Percentiles rank a stretch among this genome's conserved stretches.
phyloP scores from a whole-genome alignment of 2,329 filamentous ascomycete genomes.

The Hyphodiscus sp. region DNA sequence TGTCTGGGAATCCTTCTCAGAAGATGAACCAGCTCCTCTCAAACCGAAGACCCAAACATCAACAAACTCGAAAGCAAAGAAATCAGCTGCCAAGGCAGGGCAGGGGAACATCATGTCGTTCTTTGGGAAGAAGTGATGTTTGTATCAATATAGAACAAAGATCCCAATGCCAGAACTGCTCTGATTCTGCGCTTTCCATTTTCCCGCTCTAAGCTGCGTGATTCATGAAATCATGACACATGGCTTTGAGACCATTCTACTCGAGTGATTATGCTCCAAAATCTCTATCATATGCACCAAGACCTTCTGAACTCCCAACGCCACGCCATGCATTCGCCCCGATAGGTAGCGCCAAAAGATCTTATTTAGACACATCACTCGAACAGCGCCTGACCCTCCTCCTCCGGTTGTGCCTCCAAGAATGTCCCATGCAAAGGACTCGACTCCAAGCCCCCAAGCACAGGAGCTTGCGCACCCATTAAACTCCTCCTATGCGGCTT shows the following conservation, averaged over 20 bases:
- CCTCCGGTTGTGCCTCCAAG: background rate
- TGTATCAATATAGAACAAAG: background rate
- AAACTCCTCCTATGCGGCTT: conserved; percentile 50
- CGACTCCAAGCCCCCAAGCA: conserved; percentile 40
- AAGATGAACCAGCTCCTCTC: conserved; percentile 64
- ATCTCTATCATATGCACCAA: conserved; percentile 12
- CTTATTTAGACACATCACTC: background rate
- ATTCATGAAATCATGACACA: background rate
- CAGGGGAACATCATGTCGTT: conserved; percentile 90
- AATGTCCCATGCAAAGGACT: conserved; percentile 37
- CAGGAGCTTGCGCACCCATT: conserved; percentile 38
- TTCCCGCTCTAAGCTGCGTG: background rate
- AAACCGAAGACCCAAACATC: conserved; percentile 44
- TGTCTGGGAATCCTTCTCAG: conserved; percentile 88
- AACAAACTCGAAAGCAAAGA: conserved; percentile 46
- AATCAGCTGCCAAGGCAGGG: conserved; percentile 48
- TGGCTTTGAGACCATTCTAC: background rate
- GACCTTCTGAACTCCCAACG: conserved; percentile 21
- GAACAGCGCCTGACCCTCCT: background rate
- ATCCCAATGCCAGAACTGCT: background rate
- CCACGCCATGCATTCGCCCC: conserved; percentile 13
- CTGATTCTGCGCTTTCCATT: background rate
- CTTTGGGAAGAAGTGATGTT: conserved; percentile 66
- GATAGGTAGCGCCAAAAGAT: background rate
- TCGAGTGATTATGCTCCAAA: background rate